phyloP scores from a whole-genome alignment of 2,329 filamentous ascomycete genomes.

The Claviceps sp. region DNA sequence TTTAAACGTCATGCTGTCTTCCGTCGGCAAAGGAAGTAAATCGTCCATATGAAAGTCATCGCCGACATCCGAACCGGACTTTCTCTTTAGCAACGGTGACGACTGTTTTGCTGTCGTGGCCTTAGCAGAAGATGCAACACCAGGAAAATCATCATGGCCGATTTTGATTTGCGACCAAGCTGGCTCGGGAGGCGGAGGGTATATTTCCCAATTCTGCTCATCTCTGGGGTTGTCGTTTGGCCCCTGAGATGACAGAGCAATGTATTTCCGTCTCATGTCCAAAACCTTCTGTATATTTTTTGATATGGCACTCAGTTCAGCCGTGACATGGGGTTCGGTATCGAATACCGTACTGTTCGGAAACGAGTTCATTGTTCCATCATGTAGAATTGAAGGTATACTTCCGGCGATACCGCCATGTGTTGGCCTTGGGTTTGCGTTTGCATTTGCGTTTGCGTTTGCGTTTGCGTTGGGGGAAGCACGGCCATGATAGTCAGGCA shows the following conservation, averaged over 20 bases:
- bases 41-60: constrained; percentile 83
- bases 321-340: constrained; percentile 65
- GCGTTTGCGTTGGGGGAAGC: not conserved
- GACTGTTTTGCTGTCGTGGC: constrained; percentile 5
- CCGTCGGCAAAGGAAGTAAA: constrained; percentile 56
- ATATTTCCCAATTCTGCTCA: constrained; percentile 69
- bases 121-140: not conserved
- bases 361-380: constrained; percentile 32
- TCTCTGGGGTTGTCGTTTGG: constrained; percentile 81
- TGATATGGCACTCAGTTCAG: constrained; percentile 77
- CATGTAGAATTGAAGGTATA: constrained; percentile 34
- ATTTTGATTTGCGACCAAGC: constrained; percentile 47
- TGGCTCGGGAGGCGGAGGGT: constrained; percentile 82
- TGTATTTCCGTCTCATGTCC: constrained; percentile 79
- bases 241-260: constrained; percentile 70
- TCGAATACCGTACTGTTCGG: constrained; percentile 55
- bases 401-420: constrained; percentile 3
- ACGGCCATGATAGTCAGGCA: not conserved
- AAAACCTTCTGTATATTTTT: constrained; percentile 83
- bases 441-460: not conserved
- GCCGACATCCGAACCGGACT: constrained; percentile 80
- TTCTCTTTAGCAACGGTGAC: constrained; percentile 47
- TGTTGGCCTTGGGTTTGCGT: constrained; percentile 26
- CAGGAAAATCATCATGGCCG: constrained; percentile 9
- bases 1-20: constrained; percentile 59